Percentiles rank a stretch among this genome's conserved stretches.
Conservation (phyloP, 345 rosid genomes). For the Mallotus nudiflorus region DNA sequence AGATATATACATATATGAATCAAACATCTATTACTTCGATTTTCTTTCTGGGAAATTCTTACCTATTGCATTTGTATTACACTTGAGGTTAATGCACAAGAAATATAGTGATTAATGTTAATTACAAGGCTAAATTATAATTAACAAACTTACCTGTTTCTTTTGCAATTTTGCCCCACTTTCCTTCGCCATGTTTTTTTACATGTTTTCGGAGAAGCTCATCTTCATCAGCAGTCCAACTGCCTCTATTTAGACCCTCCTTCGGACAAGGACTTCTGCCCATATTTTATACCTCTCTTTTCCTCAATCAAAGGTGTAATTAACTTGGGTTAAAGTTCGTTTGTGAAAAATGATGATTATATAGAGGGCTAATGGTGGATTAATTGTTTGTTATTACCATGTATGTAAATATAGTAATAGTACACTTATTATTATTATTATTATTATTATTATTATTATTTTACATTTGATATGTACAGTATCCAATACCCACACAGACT, state of each 20-base stretch:
- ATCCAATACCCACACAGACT: too few species aligned
- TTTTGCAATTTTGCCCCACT: constrained; percentile 9
- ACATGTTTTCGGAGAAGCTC: constrained; percentile 1
- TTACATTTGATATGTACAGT: too few species aligned
- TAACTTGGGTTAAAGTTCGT: background rate
- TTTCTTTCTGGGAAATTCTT: too few species aligned
- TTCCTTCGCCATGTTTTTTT: constrained; percentile 21
- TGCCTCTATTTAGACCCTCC: constrained; percentile 14
- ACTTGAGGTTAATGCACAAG: too few species aligned
- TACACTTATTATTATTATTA: too few species aligned
- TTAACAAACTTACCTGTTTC: constrained; percentile 10
- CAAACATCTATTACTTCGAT: too few species aligned
- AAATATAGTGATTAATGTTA: too few species aligned
- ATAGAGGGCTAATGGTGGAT: background rate
- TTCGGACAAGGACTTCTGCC: constrained; percentile 7
- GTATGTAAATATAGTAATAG: too few species aligned
- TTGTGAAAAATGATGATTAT: background rate
- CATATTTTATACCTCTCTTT: background rate
- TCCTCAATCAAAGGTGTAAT: background rate
- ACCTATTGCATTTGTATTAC: background rate
- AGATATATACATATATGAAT: background rate
- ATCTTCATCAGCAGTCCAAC: constrained; percentile 12
- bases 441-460: too few species aligned
- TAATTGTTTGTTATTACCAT: background rate
- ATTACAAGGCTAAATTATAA: too few species aligned